These are phyloP conservation scores for Rubia tinctorum DNA, from an alignment of 305 asterid species.

Conservation along the genomic window DNA sequence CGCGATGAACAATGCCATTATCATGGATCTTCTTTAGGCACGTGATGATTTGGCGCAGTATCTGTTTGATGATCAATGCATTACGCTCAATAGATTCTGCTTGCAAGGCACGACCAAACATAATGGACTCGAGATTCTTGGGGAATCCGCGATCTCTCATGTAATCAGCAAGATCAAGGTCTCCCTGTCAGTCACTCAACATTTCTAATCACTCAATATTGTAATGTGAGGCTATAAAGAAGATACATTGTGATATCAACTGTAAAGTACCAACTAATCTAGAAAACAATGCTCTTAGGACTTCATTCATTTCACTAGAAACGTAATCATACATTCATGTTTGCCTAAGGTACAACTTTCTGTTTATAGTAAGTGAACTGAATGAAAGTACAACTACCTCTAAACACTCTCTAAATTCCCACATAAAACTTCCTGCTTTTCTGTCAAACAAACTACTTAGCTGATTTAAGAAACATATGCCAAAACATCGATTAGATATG, in stretches of 20 bases:
- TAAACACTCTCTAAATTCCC: not conserved
- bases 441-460: too few species aligned
- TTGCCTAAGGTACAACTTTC: not conserved
- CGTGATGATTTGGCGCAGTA: constrained; percentile 85
- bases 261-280: not conserved
- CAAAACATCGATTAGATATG: not conserved
- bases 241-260: not conserved
- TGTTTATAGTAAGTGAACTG: too few species aligned
- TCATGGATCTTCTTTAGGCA: constrained; percentile 83
- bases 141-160: constrained; percentile 79
- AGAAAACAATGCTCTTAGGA: not conserved
- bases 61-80: constrained; percentile 83
- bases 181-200: constrained; percentile 56
- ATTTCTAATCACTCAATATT: constrained; percentile 16
- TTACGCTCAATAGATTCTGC: constrained; percentile 69
- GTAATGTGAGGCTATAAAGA: not conserved
- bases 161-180: constrained; percentile 89
- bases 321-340: not conserved
- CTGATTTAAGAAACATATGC: too few species aligned
- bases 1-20: constrained; percentile 91
- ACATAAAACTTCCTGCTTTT: too few species aligned
- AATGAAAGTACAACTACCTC: too few species aligned
- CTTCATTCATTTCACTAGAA: not conserved
- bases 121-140: constrained; percentile 66
- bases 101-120: constrained; percentile 82